These are phyloP conservation scores for Pichia cabralensis DNA, from an alignment of 805 yeast species.

Conservation along the genomic window DNA sequence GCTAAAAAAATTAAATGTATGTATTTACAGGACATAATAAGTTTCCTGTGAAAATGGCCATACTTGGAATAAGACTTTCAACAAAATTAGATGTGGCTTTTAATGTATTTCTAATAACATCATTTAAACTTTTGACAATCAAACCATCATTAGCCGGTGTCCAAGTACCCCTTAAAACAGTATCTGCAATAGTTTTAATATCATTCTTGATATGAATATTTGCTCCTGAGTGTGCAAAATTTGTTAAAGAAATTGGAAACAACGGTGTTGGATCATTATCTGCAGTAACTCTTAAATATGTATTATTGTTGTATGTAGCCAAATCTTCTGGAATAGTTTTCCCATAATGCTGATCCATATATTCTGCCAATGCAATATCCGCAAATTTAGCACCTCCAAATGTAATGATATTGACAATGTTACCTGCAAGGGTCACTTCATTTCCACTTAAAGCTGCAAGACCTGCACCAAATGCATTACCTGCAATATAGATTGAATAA, in stretches of 20 bases:
- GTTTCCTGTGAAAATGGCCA: neutral
- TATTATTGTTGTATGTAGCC: neutral
- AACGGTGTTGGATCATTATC: constrained; percentile 2
- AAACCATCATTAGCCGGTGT: neutral
- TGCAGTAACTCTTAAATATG: constrained; percentile 1
- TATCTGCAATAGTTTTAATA: neutral
- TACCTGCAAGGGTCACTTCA: neutral
- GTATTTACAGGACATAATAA: neutral
- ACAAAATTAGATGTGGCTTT: neutral
- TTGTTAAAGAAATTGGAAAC: neutral
- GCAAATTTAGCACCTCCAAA: constrained; percentile 3
- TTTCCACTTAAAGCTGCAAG: constrained; percentile 1
- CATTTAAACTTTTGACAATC: neutral
- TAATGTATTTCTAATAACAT: neutral
- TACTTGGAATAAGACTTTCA: neutral
- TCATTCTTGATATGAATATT: neutral
- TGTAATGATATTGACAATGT: neutral
- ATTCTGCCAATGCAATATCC: neutral
- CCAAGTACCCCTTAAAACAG: neutral
- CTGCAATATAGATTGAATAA: neutral
- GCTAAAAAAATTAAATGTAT: neutral
- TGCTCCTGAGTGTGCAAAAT: neutral
- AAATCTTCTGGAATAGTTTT: neutral
- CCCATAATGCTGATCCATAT: constrained; percentile 4
- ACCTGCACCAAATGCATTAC: constrained; percentile 2